Evolutionary conservation across 2,329 filamentous ascomycete genomes (phyloP).

Genomic region (Byssochlamys sp.): DNA sequence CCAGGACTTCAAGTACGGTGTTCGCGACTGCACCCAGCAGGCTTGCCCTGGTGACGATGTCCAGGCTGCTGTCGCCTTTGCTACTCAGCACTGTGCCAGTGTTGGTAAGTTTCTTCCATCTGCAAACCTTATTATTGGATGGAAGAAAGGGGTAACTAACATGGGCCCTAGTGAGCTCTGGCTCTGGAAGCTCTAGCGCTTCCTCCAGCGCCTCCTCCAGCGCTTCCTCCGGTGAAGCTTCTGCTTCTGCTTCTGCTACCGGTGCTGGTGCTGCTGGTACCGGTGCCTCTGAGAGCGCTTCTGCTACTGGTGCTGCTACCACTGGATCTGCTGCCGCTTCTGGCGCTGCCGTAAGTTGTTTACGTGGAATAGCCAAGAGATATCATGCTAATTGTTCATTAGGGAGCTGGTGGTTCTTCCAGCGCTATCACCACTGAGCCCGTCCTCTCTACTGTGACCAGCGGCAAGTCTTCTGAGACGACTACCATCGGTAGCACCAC

Average conservation of each 20-base stretch:
- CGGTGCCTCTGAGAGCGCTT: slow-evolving; percentile 3
- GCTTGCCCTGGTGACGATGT: slow-evolving; percentile 34
- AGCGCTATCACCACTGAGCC: slow-evolving; percentile 2
- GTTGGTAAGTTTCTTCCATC: slow-evolving; percentile 5
- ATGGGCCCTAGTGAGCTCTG: not conserved
- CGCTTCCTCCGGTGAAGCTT: slow-evolving; percentile 1
- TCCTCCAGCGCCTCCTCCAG: slow-evolving; percentile 3
- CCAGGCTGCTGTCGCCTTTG: slow-evolving; percentile 21
- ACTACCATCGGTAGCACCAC: slow-evolving; percentile 17
- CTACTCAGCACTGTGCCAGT: slow-evolving; percentile 27
- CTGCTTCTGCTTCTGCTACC: slow-evolving; percentile 3
- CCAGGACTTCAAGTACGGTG: slow-evolving; percentile 33
- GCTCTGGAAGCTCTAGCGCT: not conserved
- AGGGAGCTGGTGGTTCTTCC: not conserved
- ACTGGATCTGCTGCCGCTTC: slow-evolving; percentile 1
- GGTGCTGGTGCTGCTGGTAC: slow-evolving; percentile 7
- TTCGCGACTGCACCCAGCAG: slow-evolving; percentile 38
- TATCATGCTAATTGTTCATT: too few relatives aligned
- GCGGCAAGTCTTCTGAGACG: slow-evolving; percentile 8
- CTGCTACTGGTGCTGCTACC: slow-evolving; percentile 2
- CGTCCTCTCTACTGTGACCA: slow-evolving; percentile 7
- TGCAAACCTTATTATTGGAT: not conserved
- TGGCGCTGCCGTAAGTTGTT: not conserved
- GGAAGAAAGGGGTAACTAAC: not conserved
- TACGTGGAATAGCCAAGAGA: too few relatives aligned